Conservation (phyloP, 805 yeast species). For the Kodamaea restingae region DNA sequence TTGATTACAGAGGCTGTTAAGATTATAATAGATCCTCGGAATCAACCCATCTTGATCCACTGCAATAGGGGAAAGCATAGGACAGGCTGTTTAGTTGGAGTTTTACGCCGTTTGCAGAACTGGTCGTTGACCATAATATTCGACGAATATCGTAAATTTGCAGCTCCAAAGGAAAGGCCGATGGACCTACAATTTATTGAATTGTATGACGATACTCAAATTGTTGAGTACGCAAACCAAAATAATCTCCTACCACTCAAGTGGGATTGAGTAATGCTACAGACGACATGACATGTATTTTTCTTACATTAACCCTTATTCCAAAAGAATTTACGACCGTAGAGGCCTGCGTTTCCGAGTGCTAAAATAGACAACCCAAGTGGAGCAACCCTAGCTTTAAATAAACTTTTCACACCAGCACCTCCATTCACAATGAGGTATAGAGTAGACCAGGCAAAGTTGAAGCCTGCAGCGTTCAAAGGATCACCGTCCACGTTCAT, state of each 20-base stretch:
- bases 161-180: constrained; percentile 92
- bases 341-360: constrained; percentile 55
- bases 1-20: constrained; percentile 75
- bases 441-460: constrained; percentile 74
- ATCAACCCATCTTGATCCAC: constrained; percentile 90
- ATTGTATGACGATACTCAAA: constrained; percentile 66
- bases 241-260: constrained; percentile 1
- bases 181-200: constrained; percentile 95
- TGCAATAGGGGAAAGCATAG: constrained; percentile 97
- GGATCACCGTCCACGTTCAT: constrained; percentile 75
- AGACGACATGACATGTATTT: not conserved
- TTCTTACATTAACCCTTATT: not conserved
- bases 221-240: constrained; percentile 50
- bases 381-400: constrained; percentile 61
- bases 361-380: constrained; percentile 56
- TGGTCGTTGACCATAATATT: constrained; percentile 95
- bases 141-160: constrained; percentile 92
- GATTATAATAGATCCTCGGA: constrained; percentile 75
- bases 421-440: constrained; percentile 70
- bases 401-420: constrained; percentile 47
- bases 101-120: constrained; percentile 78
- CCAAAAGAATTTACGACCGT: constrained; percentile 69
- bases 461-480: constrained; percentile 75
- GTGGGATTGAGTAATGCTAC: not conserved
- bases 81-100: constrained; percentile 95